Conservation (phyloP, 2,329 filamentous ascomycete genomes). For the Trichoderma lentiforme region DNA sequence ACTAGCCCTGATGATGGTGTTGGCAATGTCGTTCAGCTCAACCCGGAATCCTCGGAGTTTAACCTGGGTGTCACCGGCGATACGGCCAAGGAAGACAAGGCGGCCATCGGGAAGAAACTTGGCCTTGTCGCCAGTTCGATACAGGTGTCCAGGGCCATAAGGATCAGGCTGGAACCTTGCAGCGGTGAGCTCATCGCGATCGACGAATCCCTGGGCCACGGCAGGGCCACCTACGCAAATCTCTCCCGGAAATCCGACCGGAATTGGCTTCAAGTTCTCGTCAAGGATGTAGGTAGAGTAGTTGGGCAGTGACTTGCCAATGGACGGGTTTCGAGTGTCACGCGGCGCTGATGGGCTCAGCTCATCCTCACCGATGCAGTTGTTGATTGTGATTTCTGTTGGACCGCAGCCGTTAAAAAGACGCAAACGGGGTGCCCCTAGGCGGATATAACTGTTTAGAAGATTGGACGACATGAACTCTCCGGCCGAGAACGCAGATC, state of each 20-base stretch:
- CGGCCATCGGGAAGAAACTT: slow-evolving; percentile 32
- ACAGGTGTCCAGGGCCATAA: slow-evolving; percentile 29
- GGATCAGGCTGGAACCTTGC: slow-evolving; percentile 11
- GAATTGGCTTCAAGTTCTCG: slow-evolving; percentile 20
- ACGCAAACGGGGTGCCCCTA: not conserved
- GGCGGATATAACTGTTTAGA: not conserved
- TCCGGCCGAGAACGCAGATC: not conserved
- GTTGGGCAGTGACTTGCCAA: slow-evolving; percentile 26
- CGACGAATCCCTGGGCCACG: slow-evolving; percentile 41
- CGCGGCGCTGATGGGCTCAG: not conserved
- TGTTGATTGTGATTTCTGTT: slow-evolving; percentile 26
- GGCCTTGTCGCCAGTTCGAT: slow-evolving; percentile 42
- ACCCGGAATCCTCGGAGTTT: slow-evolving; percentile 46
- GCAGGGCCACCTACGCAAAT: slow-evolving; percentile 36
- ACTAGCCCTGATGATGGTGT: slow-evolving; percentile 23
- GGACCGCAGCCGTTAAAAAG: slow-evolving; percentile 32
- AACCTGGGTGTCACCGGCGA: slow-evolving; percentile 42
- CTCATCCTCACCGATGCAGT: slow-evolving; percentile 1
- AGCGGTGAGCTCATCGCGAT: slow-evolving; percentile 21
- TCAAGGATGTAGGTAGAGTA: slow-evolving; percentile 43
- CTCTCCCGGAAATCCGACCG: slow-evolving; percentile 23
- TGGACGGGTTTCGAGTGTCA: not conserved
- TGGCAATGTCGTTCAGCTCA: slow-evolving; percentile 42
- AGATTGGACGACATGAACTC: not conserved
- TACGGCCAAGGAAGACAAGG: slow-evolving; percentile 36